These are phyloP conservation scores for Xylona heveae DNA, from an alignment of 495 filamentous ascomycete species.

Conservation along the genomic window DNA sequence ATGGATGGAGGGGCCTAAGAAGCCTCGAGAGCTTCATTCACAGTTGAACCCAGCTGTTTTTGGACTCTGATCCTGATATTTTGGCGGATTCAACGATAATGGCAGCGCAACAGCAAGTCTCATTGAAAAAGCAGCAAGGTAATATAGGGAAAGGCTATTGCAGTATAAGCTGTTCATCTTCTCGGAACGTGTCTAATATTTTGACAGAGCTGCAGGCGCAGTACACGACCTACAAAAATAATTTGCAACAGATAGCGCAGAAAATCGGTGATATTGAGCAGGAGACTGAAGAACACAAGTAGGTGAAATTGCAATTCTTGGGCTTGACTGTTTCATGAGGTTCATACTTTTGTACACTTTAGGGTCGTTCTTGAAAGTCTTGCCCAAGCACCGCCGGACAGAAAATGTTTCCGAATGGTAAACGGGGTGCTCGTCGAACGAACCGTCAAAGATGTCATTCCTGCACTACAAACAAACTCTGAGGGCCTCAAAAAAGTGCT, in stretches of 20 bases:
- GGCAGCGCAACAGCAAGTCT: conserved; percentile 11
- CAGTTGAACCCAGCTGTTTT: too few species aligned
- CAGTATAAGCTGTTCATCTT: conserved; percentile 5
- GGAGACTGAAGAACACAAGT: conserved; percentile 97
- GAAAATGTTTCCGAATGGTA: conserved; percentile 97
- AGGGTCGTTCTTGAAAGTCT: conserved; percentile 94
- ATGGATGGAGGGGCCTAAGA: too few species aligned
- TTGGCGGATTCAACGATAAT: too few species aligned
- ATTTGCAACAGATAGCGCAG: conserved; percentile 74
- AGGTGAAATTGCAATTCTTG: conserved; percentile 15
- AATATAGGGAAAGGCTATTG: too few species aligned
- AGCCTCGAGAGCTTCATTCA: too few species aligned
- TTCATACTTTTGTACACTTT: conserved; percentile 1
- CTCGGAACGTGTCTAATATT: too few species aligned
- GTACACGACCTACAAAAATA: conserved; percentile 91
- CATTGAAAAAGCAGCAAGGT: conserved; percentile 45
- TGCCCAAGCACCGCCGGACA: conserved; percentile 57
- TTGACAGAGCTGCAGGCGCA: conserved; percentile 70
- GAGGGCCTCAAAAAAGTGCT: conserved; percentile 93
- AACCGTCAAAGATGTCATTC: conserved; percentile 79
- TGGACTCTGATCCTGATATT: too few species aligned
- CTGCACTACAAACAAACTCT: conserved; percentile 79
- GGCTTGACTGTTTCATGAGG: neutral
- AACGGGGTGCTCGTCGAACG: conserved; percentile 91
- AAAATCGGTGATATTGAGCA: conserved; percentile 97